Base-by-base conservation (phyloP, 2,329 filamentous ascomycete genomes). In the Aspergillus quadricinctus region DNA sequence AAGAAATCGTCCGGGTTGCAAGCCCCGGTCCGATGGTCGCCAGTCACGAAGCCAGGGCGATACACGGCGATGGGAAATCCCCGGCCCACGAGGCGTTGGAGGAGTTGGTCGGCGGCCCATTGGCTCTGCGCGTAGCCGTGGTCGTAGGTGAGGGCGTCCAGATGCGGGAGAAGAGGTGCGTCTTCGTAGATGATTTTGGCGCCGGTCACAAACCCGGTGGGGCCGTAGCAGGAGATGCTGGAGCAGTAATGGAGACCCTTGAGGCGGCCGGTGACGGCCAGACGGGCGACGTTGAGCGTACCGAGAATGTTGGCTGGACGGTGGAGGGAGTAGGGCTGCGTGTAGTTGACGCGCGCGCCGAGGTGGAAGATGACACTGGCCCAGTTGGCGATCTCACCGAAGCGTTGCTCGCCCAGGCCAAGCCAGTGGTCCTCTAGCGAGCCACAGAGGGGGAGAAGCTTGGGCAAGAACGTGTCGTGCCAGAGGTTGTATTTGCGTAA, bases 121-220 rank as follows among this genome's bases (percentile, higher is more conserved):
- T 96, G 95, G 59, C 84, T 85, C 71, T 96, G 90, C 1, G 91
- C 90, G 65, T 96, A 96, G 1, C 92, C 91, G 1, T 88, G 93
- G 23, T 84, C 84, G 2, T 95, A 67, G 2, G 55, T 56, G 2
- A 70, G 55, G 0, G 65, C 58, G 1, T 59, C 56, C 0, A 68
- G 35, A 28, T 70, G 67, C 7, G 55, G 37, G 6, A 55, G 11
- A 5, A 62, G 55, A 7, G 57, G 46, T 28, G 60, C 62, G 31
- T 69, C 63, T 50, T 69, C 66, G 4, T 37, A 9, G 46, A 68
- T 50, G 2, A 25, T 41, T 1, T 53, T 51, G 1, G 60, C 50
- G 11, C 65, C 65, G 3, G 56, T 61, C 1, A 69, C 51, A 2
- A 57, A 57, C 0, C 66, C 66, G 1, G 67, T 69, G 2, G 65